These are phyloP conservation scores for Magnusiomyces sp. DNA, from an alignment of 1,139 yeast species.

Conservation along the genomic window DNA sequence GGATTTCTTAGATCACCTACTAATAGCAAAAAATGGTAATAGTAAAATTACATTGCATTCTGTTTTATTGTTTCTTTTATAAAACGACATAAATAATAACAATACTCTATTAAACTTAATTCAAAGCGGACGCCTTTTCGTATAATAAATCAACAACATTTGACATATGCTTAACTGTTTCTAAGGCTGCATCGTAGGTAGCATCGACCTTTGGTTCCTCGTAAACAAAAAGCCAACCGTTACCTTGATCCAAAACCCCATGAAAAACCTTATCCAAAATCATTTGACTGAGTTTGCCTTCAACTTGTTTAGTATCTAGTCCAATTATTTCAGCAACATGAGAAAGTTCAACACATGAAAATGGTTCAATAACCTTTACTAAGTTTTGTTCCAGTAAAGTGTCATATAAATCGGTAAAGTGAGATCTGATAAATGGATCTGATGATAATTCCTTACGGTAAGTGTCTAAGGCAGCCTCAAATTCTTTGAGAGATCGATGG, in stretches of 20 bases:
- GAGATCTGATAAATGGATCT: conserved; percentile 85
- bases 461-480: conserved; percentile 66
- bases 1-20: too few species aligned
- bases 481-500: conserved; percentile 82
- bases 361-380: conserved; percentile 91
- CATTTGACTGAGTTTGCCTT: conserved; percentile 93
- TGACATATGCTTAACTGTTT: conserved; percentile 78
- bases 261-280: conserved; percentile 87
- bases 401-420: conserved; percentile 87
- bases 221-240: conserved; percentile 91
- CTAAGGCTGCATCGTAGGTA: conserved; percentile 81
- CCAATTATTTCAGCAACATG: conserved; percentile 87
- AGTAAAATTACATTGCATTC: too few species aligned
- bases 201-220: conserved; percentile 86
- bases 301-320: conserved; percentile 79
- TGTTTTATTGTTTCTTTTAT: neutral
- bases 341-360: conserved; percentile 84
- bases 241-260: conserved; percentile 96
- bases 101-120: conserved; percentile 27
- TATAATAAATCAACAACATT: conserved; percentile 83
- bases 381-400: conserved; percentile 87
- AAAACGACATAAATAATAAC: neutral
- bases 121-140: conserved; percentile 82
- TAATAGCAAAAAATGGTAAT: too few species aligned
- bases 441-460: conserved; percentile 71